phyloP scores from a whole-genome alignment of 2,329 filamentous ascomycete species.

The Stemphylium vesicarium region DNA sequence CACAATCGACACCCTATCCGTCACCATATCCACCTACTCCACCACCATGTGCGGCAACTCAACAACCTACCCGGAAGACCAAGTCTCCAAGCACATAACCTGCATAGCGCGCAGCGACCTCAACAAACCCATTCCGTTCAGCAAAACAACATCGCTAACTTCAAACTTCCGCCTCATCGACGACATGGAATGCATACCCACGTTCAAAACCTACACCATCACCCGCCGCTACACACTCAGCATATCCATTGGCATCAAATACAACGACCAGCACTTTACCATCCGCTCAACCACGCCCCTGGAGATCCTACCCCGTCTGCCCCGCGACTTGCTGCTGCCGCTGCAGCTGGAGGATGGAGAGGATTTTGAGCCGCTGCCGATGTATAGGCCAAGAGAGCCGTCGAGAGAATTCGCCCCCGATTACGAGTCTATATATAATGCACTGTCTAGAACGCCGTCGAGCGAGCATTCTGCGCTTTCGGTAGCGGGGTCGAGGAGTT shows the following conservation, averaged over 20 bases:
- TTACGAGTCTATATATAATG: slow-evolving; percentile 36
- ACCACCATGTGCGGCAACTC: slow-evolving; percentile 38
- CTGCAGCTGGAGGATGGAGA: slow-evolving; percentile 24
- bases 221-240: slow-evolving; percentile 39
- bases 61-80: slow-evolving; percentile 36
- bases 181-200: slow-evolving; percentile 42
- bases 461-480: slow-evolving; percentile 15
- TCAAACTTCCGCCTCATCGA: slow-evolving; percentile 44
- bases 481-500: slow-evolving; percentile 19
- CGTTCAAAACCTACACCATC: slow-evolving; percentile 45
- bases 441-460: slow-evolving; percentile 26
- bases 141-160: slow-evolving; percentile 27
- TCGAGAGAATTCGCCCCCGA: slow-evolving; percentile 40
- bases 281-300: slow-evolving; percentile 36
- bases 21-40: slow-evolving; percentile 43
- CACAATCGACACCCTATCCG: slow-evolving; percentile 34
- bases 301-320: slow-evolving; percentile 39
- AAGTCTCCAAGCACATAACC: slow-evolving; percentile 37
- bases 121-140: slow-evolving; percentile 30
- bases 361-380: slow-evolving; percentile 39
- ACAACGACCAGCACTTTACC: slow-evolving; percentile 32
- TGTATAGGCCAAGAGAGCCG: slow-evolving; percentile 37
- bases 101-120: slow-evolving; percentile 39
- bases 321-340: slow-evolving; percentile 14
- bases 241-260: slow-evolving; percentile 37